Percentiles rank a stretch among this genome's conserved stretches.
Evolutionary conservation across 2,329 filamentous ascomycete genomes (phyloP).

Genomic region (Berkeleyomyces rouxiae): DNA sequence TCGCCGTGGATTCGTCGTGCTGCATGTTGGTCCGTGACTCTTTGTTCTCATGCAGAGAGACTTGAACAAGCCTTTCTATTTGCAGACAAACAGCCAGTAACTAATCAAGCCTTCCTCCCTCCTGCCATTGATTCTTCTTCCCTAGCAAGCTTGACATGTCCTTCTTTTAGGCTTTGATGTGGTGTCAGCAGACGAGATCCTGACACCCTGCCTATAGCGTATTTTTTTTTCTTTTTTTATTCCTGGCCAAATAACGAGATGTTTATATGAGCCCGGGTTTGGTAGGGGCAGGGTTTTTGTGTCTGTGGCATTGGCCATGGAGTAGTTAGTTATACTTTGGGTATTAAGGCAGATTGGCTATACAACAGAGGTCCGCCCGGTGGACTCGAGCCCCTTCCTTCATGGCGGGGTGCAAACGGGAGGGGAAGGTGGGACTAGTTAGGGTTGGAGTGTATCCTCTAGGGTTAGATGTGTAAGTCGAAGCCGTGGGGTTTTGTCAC

Average conservation of each 20-base stretch:
- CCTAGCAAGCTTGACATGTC: background rate
- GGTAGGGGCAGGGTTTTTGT: background rate
- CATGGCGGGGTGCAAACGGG: background rate
- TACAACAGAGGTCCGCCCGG: background rate
- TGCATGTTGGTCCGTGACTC: too few species aligned
- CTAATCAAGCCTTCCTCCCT: too few species aligned
- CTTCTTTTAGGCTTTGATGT: background rate
- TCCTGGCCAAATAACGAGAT: background rate
- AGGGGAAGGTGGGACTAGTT: background rate
- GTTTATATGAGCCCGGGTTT: background rate
- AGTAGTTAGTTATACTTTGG: background rate
- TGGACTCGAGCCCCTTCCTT: background rate
- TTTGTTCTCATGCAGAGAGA: too few species aligned
- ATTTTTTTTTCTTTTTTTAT: background rate
- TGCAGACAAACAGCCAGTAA: too few species aligned
- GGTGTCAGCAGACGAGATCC: background rate
- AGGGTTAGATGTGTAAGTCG: background rate
- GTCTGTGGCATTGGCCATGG: background rate
- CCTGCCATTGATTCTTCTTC: too few species aligned
- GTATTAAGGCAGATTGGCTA: background rate
- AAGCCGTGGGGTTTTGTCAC: background rate
- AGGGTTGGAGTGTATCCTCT: background rate
- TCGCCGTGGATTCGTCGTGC: too few species aligned
- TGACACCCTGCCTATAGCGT: background rate
- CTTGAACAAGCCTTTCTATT: too few species aligned